Conservation (phyloP, 805 yeast genomes). For the Citeromyces nyonsensis region DNA sequence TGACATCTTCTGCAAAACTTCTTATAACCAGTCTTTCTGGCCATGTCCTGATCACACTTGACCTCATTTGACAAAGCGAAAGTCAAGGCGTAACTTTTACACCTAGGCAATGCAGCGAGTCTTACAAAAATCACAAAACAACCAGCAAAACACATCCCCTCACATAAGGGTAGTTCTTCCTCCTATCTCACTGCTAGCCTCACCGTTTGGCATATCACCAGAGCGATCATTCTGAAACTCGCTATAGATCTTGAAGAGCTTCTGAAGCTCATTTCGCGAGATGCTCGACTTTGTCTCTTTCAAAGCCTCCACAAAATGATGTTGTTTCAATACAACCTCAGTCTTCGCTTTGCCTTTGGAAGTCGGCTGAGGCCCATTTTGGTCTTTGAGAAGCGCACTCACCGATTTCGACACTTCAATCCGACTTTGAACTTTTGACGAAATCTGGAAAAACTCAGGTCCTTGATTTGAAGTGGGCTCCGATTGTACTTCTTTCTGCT, state of each 20-base stretch:
- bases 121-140: too few species aligned
- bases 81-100: too few species aligned
- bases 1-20: too few species aligned
- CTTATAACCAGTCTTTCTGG: too few species aligned
- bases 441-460: constrained; percentile 10
- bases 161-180: constrained; percentile 75
- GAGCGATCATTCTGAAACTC: constrained; percentile 61
- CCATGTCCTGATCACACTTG: too few species aligned
- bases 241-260: constrained; percentile 47
- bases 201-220: constrained; percentile 81
- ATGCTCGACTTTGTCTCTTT: constrained; percentile 82
- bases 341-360: constrained; percentile 5
- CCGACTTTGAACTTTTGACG: constrained; percentile 3
- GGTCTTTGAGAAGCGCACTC: constrained; percentile 6
- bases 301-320: constrained; percentile 48
- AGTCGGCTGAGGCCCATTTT: constrained; percentile 6
- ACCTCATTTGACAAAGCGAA: too few species aligned
- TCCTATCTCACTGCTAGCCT: constrained; percentile 67
- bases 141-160: constrained; percentile 4
- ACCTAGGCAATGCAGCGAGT: too few species aligned
- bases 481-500: constrained; percentile 6
- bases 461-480: not conserved
- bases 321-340: constrained; percentile 27
- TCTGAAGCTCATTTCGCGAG: constrained; percentile 51
- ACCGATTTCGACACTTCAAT: constrained; percentile 3